These are phyloP conservation scores for Penicillium fimorum DNA, from an alignment of 495 filamentous ascomycete genomes.

Conservation along the genomic window DNA sequence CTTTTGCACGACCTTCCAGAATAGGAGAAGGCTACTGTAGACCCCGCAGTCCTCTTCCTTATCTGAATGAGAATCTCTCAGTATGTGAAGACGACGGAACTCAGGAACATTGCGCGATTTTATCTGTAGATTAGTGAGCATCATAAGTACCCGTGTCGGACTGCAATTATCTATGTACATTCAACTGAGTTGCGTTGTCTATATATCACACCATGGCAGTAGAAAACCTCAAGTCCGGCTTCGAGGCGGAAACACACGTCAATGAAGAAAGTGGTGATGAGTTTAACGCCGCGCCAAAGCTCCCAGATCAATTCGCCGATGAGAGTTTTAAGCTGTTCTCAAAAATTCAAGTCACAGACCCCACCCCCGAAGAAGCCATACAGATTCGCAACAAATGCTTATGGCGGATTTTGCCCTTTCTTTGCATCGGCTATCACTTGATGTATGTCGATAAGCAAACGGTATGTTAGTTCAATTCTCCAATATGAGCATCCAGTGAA, in stretches of 20 bases:
- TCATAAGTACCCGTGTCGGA: not conserved
- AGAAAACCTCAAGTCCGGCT: not conserved
- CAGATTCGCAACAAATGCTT: conserved; percentile 41
- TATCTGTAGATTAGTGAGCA: not conserved
- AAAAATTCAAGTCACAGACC: conserved; percentile 36
- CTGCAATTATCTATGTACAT: not conserved
- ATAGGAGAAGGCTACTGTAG: not conserved
- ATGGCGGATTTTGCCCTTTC: conserved; percentile 41
- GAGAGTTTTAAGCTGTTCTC: conserved; percentile 46
- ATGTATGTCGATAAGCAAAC: conserved; percentile 50
- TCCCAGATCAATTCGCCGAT: conserved; percentile 40
- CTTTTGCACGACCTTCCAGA: not conserved
- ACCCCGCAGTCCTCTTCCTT: not conserved
- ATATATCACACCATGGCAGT: not conserved
- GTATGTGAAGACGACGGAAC: conserved; percentile 10
- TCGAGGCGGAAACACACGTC: not conserved
- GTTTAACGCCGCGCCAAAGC: conserved; percentile 20
- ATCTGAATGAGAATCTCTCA: not conserved
- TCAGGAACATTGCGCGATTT: conserved; percentile 17
- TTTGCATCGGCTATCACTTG: conserved; percentile 45
- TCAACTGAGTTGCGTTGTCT: not conserved
- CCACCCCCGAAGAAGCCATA: conserved; percentile 35
- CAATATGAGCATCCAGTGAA: not conserved
- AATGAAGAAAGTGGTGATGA: conserved; percentile 5
- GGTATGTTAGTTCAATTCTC: conserved; percentile 20